phyloP scores from a whole-genome alignment of 441 rosid genomes.

The Populus hybrid region DNA sequence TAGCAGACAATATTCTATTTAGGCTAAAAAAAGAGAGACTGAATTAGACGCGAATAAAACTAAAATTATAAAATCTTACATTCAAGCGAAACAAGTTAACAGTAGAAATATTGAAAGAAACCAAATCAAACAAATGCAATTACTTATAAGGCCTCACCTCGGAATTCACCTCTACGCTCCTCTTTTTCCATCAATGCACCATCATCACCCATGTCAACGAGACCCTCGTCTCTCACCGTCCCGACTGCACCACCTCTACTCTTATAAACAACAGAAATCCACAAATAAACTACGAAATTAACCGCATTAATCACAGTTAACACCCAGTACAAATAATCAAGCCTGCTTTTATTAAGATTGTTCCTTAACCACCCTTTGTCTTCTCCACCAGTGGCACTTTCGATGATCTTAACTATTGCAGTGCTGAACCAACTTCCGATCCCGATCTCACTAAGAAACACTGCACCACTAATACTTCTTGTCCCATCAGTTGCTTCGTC shows the following conservation, averaged over 20 bases:
- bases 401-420: conserved; percentile 43
- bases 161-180: background rate
- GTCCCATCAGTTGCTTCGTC: conserved; percentile 66
- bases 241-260: conserved; percentile 25
- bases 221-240: conserved; percentile 3
- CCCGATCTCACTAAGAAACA: conserved; percentile 49
- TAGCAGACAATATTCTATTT: too few species aligned
- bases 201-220: background rate
- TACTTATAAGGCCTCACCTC: conserved; percentile 1
- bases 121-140: background rate
- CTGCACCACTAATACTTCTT: conserved; percentile 51
- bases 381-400: conserved; percentile 39
- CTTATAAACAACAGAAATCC: conserved; percentile 37
- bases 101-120: background rate
- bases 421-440: conserved; percentile 51
- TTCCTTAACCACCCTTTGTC: conserved; percentile 51
- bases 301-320: conserved; percentile 41
- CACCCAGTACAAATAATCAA: conserved; percentile 56
- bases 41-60: too few species aligned
- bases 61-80: too few species aligned
- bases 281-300: conserved; percentile 41
- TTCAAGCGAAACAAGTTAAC: background rate
- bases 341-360: conserved; percentile 41
- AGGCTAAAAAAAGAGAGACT: too few species aligned
- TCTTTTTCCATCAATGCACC: background rate